These are phyloP conservation scores for Gynostemma pentaphyllum DNA, from an alignment of 306 rosid genomes.

Conservation along the genomic window DNA sequence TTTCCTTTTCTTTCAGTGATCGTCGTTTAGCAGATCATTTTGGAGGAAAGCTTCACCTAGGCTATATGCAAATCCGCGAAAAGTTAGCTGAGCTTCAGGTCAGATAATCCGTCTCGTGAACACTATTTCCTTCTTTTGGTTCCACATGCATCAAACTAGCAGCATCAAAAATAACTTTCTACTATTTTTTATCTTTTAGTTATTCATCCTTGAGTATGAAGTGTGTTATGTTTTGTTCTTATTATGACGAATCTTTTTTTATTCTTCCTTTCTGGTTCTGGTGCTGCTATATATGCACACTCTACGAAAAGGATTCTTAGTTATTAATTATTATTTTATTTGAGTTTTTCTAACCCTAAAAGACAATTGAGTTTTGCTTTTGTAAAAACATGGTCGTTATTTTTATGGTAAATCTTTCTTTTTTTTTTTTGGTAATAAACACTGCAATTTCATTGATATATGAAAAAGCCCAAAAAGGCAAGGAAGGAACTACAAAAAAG, in stretches of 20 bases:
- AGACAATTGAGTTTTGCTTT: constrained; percentile 13
- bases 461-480: no score
- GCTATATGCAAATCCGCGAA: constrained; percentile 98
- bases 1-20: constrained; percentile 55
- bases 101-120: constrained; percentile 13
- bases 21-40: constrained; percentile 99
- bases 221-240: constrained; percentile 10
- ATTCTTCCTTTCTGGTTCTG: no score
- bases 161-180: neutral
- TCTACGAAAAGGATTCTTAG: constrained; percentile 25
- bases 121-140: neutral
- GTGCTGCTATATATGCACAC: constrained; percentile 32
- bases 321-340: constrained; percentile 20
- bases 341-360: constrained; percentile 27
- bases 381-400: constrained; percentile 1
- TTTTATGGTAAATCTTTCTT: neutral
- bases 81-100: constrained; percentile 93
- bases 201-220: neutral
- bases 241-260: no score
- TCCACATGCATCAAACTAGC: neutral
- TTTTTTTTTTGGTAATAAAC: no score
- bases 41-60: constrained; percentile 98
- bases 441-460: no score
- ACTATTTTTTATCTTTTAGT: neutral
- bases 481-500: no score